Evolutionary conservation across 768 basidiomycete genomes (phyloP).

Genomic region (Glaciozyma martinii): DNA sequence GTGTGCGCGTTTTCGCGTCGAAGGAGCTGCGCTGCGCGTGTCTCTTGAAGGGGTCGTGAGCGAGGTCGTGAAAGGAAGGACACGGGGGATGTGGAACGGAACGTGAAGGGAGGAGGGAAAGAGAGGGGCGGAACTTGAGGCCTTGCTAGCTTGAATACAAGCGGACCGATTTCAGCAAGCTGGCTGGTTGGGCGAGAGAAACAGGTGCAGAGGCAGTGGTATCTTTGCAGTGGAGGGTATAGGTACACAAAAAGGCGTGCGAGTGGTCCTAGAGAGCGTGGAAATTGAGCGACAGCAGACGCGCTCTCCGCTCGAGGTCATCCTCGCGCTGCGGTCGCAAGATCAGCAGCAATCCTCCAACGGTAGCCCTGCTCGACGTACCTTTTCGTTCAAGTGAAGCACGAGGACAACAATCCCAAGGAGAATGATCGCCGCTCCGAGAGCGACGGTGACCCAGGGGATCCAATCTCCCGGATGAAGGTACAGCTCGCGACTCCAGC

Average conservation of each 20-base stretch:
- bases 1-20: too few species aligned
- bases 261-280: conserved; percentile 54
- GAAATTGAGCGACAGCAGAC: conserved; percentile 95
- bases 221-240: background rate
- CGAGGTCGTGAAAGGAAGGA: too few species aligned
- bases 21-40: too few species aligned
- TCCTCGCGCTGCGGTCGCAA: conserved; percentile 65
- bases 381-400: conserved; percentile 88
- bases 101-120: too few species aligned
- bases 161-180: too few species aligned
- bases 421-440: conserved; percentile 61
- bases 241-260: background rate
- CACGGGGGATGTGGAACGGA: too few species aligned
- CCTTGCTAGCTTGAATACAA: too few species aligned
- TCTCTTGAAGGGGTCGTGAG: too few species aligned
- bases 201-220: background rate
- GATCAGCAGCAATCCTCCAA: background rate
- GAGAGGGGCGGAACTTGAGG: too few species aligned
- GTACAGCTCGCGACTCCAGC: conserved; percentile 82
- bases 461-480: conserved; percentile 94
- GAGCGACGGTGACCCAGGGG: conserved; percentile 87
- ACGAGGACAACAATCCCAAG: conserved; percentile 75
- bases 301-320: conserved; percentile 75
- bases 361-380: conserved; percentile 39
- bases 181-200: too few species aligned